These are phyloP conservation scores for Leptodontidium sp. DNA, from an alignment of 2,329 filamentous ascomycete species.

Conservation along the genomic window DNA sequence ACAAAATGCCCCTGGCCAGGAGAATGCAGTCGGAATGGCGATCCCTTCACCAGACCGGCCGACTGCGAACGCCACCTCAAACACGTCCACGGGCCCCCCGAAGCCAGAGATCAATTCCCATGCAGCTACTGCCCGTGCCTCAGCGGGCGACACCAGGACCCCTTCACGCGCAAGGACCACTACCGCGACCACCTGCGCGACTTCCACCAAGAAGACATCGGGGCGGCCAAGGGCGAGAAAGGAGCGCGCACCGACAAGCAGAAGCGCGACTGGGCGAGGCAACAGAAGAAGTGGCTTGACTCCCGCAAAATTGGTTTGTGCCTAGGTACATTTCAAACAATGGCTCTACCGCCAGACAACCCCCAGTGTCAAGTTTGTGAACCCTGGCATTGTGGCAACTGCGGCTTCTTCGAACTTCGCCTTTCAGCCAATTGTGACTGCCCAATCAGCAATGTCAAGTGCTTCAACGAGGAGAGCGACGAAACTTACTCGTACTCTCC, in stretches of 20 bases:
- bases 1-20: constrained; percentile 39
- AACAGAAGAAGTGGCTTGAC: constrained; percentile 37
- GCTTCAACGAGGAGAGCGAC: neutral
- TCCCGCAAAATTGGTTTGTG: constrained; percentile 33
- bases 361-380: too few species aligned
- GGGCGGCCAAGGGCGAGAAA: constrained; percentile 33
- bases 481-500: constrained; percentile 1
- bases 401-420: too few species aligned
- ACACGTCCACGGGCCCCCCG: constrained; percentile 43
- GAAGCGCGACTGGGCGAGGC: constrained; percentile 27
- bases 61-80: constrained; percentile 50
- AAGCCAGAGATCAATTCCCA: constrained; percentile 37
- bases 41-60: constrained; percentile 44
- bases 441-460: neutral
- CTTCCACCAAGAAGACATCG: constrained; percentile 54
- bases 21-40: constrained; percentile 31
- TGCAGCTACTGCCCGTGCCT: constrained; percentile 47
- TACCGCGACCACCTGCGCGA: constrained; percentile 57
- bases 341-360: too few species aligned
- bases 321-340: neutral
- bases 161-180: constrained; percentile 58
- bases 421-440: neutral
- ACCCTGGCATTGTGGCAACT: too few species aligned
- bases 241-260: constrained; percentile 22
- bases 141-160: constrained; percentile 37